Conservation (phyloP, 768 basidiomycete species). For the Pleurotus salmoneostramineus region DNA sequence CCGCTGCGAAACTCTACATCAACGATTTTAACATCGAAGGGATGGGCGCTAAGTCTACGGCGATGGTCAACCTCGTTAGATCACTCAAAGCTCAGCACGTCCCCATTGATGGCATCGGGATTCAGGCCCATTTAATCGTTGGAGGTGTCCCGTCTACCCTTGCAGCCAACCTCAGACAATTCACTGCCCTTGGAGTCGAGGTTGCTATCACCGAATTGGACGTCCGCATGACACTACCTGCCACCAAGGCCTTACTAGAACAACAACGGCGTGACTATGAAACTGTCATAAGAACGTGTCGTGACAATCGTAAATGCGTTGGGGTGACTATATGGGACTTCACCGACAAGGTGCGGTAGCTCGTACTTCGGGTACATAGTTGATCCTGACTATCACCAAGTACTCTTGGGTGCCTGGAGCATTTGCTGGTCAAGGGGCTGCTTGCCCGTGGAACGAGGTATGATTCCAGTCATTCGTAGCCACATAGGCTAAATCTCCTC, state of each 20-base stretch:
- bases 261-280: constrained; percentile 41
- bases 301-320: constrained; percentile 18
- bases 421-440: constrained; percentile 21
- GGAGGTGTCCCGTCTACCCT: constrained; percentile 34
- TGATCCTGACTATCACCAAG: constrained; percentile 2
- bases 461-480: neutral
- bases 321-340: constrained; percentile 21
- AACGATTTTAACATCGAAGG: constrained; percentile 16
- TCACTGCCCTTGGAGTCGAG: constrained; percentile 43
- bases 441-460: constrained; percentile 20
- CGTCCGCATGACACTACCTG: constrained; percentile 38
- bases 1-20: constrained; percentile 9
- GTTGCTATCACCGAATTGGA: constrained; percentile 49
- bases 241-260: constrained; percentile 26
- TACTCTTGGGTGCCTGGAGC: constrained; percentile 23
- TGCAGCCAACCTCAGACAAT: constrained; percentile 28
- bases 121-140: constrained; percentile 41
- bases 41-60: constrained; percentile 33
- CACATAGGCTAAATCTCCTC: neutral
- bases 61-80: constrained; percentile 35
- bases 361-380: neutral
- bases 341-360: constrained; percentile 18
- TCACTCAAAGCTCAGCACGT: constrained; percentile 28
- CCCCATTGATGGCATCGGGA: constrained; percentile 44
- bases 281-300: constrained; percentile 36